A percentile compares a stretch with the other conserved stretches of the same genome.
Evolutionary conservation across 805 yeast genomes (phyloP).

Genomic region (Candida silvicultrix): DNA sequence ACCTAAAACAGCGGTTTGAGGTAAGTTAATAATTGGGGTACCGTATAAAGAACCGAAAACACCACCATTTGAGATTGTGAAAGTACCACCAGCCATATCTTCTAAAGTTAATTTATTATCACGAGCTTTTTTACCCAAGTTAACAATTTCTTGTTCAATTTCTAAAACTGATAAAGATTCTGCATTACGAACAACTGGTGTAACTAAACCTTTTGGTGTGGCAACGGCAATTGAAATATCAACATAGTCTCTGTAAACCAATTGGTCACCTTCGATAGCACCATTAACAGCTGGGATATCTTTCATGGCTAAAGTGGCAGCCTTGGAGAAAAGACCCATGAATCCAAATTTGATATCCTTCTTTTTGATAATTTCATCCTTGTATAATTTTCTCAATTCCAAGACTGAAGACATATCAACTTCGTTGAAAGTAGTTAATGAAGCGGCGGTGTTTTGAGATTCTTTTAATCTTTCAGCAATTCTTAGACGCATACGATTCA

Average conservation of each 20-base stretch:
- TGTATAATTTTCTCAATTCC: conserved; percentile 93
- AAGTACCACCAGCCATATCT: conserved; percentile 99
- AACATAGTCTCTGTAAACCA: conserved; percentile 93
- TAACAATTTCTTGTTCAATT: conserved; percentile 79
- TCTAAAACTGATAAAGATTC: conserved; percentile 85
- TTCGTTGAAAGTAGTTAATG: conserved; percentile 96
- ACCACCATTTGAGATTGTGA: conserved; percentile 99
- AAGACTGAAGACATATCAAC: conserved; percentile 90
- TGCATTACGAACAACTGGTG: conserved; percentile 96
- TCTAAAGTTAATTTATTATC: conserved; percentile 94
- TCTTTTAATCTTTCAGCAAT: conserved; percentile 99
- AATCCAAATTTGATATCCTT: conserved; percentile 94
- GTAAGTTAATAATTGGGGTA: conserved; percentile 97
- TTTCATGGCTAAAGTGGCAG: conserved; percentile 86
- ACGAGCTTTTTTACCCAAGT: conserved; percentile 88
- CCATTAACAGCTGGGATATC: conserved; percentile 95
- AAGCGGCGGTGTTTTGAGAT: conserved; percentile 98
- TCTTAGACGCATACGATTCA: conserved; percentile 99
- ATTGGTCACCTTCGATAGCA: conserved; percentile 88
- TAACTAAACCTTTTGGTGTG: conserved; percentile 97
- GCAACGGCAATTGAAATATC: conserved; percentile 97
- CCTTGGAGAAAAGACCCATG: conserved; percentile 98
- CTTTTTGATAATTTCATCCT: conserved; percentile 92
- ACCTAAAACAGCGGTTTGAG: conserved; percentile 97
- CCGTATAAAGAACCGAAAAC: conserved; percentile 97